Evolutionary conservation across 495 filamentous ascomycete genomes (phyloP).

Genomic region (Tricharina praecox): DNA sequence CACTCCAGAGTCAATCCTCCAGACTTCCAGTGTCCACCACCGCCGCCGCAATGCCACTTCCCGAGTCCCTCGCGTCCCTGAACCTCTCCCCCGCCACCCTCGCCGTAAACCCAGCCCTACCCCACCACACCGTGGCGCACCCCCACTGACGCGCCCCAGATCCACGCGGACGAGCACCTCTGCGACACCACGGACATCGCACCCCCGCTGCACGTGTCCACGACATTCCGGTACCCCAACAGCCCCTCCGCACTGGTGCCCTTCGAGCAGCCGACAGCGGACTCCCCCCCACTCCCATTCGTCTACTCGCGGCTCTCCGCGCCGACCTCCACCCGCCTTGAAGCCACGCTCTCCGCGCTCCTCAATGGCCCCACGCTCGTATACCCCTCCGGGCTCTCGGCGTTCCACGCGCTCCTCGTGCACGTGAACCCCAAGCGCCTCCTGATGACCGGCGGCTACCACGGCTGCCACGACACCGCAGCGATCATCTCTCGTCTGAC

Average conservation of each 20-base stretch:
- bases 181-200: conserved; percentile 59
- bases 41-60: not conserved
- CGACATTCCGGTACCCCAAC: conserved; percentile 64
- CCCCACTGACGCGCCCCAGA: conserved; percentile 48
- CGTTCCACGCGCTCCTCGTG: conserved; percentile 67
- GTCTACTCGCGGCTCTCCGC: conserved; percentile 66
- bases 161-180: conserved; percentile 73
- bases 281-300: conserved; percentile 26
- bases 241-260: conserved; percentile 43
- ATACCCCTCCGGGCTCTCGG: conserved; percentile 72
- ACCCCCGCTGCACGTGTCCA: conserved; percentile 70
- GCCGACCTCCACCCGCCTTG: conserved; percentile 68
- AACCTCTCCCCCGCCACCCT: not conserved
- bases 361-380: conserved; percentile 51
- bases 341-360: conserved; percentile 57
- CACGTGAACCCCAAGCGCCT: conserved; percentile 62
- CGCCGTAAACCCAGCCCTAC: not conserved
- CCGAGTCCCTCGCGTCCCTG: not conserved
- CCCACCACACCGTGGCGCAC: conserved; percentile 8
- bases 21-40: too few relatives aligned
- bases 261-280: conserved; percentile 3
- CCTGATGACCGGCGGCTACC: conserved; percentile 68
- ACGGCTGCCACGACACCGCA: conserved; percentile 81
- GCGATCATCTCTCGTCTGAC: conserved; percentile 51
- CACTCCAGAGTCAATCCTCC: too few relatives aligned